Conservation (phyloP, 2,329 filamentous ascomycete genomes). For the Lecanicillium sp. region DNA sequence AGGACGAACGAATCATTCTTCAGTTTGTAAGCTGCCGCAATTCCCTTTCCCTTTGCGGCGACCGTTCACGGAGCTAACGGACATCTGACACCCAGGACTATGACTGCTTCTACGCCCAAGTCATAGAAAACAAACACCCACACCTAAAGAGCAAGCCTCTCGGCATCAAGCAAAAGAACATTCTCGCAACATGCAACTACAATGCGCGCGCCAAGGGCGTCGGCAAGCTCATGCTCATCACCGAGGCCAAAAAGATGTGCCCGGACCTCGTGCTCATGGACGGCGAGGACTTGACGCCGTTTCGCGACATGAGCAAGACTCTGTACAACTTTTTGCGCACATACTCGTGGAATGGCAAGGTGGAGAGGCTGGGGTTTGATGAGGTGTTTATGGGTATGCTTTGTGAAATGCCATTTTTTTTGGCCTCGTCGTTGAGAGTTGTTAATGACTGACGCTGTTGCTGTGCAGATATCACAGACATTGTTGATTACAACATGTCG, state of each 20-base stretch:
- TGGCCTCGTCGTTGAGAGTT: no score
- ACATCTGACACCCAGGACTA: conserved; percentile 53
- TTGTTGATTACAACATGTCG: conserved; percentile 72
- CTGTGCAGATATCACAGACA: conserved; percentile 72
- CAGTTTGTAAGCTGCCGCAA: conserved; percentile 59
- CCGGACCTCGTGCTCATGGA: conserved; percentile 80
- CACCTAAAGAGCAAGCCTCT: conserved; percentile 64
- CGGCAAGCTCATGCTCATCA: conserved; percentile 77
- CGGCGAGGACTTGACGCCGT: conserved; percentile 78
- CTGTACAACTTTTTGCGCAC: conserved; percentile 66
- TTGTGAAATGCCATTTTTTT: no score
- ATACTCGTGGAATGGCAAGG: conserved; percentile 70
- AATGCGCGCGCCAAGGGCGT: conserved; percentile 68
- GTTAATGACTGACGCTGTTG: no score
- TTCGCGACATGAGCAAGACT: conserved; percentile 78
- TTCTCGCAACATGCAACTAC: conserved; percentile 91
- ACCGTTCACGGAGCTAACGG: conserved; percentile 8
- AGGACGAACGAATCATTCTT: conserved; percentile 63
- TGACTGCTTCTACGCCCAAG: conserved; percentile 92
- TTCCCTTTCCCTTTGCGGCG: conserved; percentile 8
- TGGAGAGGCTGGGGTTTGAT: conserved; percentile 82
- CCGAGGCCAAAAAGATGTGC: conserved; percentile 70
- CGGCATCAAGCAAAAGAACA: conserved; percentile 88
- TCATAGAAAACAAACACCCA: conserved; percentile 76
- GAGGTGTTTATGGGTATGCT: conserved; percentile 59